Conservation (phyloP, 208 protist genomes). For the Endotrypanum monterogeii region DNA sequence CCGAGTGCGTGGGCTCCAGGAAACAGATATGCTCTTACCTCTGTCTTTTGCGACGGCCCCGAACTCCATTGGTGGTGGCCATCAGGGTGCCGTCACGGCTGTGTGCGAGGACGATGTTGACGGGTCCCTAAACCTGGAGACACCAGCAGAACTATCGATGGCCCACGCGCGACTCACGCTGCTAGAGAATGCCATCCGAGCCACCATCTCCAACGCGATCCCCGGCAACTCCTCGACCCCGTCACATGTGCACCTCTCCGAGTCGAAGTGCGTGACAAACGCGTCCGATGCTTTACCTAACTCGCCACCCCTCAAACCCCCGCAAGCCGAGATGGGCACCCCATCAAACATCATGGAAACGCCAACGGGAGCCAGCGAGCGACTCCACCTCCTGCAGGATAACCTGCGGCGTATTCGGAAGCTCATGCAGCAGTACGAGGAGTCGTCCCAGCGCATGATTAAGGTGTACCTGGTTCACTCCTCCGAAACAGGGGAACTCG, state of each 20-base stretch:
- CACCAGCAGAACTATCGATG: conserved; percentile 8
- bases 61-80: neutral
- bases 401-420: conserved; percentile 22
- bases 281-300: neutral
- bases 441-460: conserved; percentile 26
- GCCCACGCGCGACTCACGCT: conserved; percentile 27
- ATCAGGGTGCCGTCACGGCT: neutral
- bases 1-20: neutral
- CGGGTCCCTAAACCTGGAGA: neutral
- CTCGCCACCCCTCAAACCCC: neutral
- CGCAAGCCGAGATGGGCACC: neutral
- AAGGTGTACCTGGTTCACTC: conserved; percentile 18
- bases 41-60: neutral
- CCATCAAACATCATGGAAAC: neutral
- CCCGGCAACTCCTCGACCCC: neutral
- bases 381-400: conserved; percentile 21
- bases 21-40: neutral
- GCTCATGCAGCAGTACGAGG: conserved; percentile 42
- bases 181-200: conserved; percentile 21
- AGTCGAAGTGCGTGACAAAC: neutral
- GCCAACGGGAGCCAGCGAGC: conserved; percentile 9
- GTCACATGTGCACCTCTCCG: neutral
- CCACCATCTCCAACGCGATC: neutral
- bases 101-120: neutral
- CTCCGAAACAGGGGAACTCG: conserved; percentile 9